phyloP scores from a whole-genome alignment of 768 basidiomycete genomes.

The Panaeolus papilionaceus region DNA sequence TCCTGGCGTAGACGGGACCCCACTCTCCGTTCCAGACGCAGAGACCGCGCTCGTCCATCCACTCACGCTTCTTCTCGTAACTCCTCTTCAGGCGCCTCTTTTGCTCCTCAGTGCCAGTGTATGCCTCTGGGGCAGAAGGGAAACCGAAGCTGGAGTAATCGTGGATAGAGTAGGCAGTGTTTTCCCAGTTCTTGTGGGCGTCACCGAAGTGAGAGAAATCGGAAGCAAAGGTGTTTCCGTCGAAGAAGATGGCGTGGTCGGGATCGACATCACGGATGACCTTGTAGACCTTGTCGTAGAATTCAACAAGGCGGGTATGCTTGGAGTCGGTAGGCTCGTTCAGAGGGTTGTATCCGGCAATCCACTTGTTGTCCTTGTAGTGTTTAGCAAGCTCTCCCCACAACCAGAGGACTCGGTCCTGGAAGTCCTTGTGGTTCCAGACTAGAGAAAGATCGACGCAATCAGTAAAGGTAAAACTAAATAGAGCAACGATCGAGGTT shows the following conservation, averaged over 20 bases:
- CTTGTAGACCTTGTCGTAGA: slow-evolving; percentile 71
- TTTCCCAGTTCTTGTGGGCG: slow-evolving; percentile 65
- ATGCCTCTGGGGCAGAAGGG: slow-evolving; percentile 61
- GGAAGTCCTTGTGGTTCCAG: slow-evolving; percentile 88
- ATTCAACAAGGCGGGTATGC: slow-evolving; percentile 66
- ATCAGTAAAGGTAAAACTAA: background rate
- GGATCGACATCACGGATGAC: slow-evolving; percentile 77
- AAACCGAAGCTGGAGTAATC: slow-evolving; percentile 82
- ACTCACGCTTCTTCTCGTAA: slow-evolving; percentile 77
- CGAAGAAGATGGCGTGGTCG: slow-evolving; percentile 78
- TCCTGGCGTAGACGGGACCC: slow-evolving; percentile 81
- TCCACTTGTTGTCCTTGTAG: slow-evolving; percentile 81
- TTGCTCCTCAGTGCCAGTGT: slow-evolving; percentile 60
- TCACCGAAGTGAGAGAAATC: slow-evolving; percentile 80
- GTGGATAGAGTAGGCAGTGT: slow-evolving; percentile 80
- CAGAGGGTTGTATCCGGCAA: slow-evolving; percentile 86
- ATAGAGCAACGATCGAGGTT: background rate
- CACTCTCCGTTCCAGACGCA: slow-evolving; percentile 86
- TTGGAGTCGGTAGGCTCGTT: slow-evolving; percentile 83
- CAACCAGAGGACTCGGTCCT: slow-evolving; percentile 78
- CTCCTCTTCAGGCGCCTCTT: slow-evolving; percentile 54
- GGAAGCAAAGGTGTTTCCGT: slow-evolving; percentile 84
- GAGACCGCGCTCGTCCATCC: slow-evolving; percentile 71
- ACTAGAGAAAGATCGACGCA: slow-evolving; percentile 39
- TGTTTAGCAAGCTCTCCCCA: slow-evolving; percentile 80